Conservation (phyloP, 768 basidiomycete species). For the Termitomyces sp. region DNA sequence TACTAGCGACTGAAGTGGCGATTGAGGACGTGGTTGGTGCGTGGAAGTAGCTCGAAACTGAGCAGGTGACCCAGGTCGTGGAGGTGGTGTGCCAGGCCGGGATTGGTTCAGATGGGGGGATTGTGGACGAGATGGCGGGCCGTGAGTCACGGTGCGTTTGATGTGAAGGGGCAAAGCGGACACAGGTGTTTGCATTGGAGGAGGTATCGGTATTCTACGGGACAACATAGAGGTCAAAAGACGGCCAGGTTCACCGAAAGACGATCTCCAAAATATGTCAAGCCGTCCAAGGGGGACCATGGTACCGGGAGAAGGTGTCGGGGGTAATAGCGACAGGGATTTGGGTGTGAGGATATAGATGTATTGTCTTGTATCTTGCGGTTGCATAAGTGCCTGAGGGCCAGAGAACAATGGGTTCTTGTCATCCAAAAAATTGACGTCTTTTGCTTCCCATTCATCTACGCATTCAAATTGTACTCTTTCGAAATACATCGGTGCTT, state of each 20-base stretch:
- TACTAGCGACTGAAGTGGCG: constrained; percentile 21
- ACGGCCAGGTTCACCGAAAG: constrained; percentile 81
- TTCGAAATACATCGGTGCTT: constrained; percentile 72
- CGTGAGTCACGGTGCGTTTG: constrained; percentile 44
- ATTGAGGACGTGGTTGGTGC: constrained; percentile 29
- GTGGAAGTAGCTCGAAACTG: constrained; percentile 35
- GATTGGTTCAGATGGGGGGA: constrained; percentile 49
- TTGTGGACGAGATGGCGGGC: constrained; percentile 46
- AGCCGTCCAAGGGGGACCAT: constrained; percentile 79
- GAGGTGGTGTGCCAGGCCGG: constrained; percentile 55
- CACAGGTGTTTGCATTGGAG: constrained; percentile 40
- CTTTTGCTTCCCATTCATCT: constrained; percentile 57
- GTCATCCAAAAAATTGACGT: constrained; percentile 41
- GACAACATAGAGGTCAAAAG: constrained; percentile 87
- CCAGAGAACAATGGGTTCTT: constrained; percentile 48
- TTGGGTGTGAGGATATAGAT: constrained; percentile 73
- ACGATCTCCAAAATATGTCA: constrained; percentile 85
- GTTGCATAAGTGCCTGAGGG: constrained; percentile 66
- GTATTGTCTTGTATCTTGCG: constrained; percentile 84
- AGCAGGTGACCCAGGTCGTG: constrained; percentile 36
- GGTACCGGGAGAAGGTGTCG: constrained; percentile 56
- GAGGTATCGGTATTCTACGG: constrained; percentile 62
- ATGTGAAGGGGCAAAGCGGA: constrained; percentile 77
- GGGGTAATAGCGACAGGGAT: constrained; percentile 35
- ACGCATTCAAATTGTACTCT: constrained; percentile 74